Evolutionary conservation across 176 grass and related monocot genomes (phyloP), one percentile per base, ranked within the genome.

Genomic region (Panicum miliaceum): DNA sequence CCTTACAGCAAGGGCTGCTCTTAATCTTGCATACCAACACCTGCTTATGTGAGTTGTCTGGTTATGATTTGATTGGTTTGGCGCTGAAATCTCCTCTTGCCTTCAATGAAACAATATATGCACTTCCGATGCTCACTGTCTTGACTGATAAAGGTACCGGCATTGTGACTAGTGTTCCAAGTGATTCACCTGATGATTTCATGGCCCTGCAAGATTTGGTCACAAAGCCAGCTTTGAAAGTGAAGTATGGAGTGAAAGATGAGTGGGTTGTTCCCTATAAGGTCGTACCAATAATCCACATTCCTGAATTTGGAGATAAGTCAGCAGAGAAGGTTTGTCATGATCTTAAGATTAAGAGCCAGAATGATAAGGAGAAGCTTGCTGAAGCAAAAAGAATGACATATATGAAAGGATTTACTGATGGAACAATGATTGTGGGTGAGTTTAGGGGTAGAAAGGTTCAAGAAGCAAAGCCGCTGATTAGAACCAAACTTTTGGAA

Each of bases 321-420:
- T 89, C 89, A 4, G 94, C 89, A 6, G 89, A 97, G 84, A 97
- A 89, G 53, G 94, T 93, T 7, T 93, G 87, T 59, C 3, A 19
- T 5, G 87, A 84, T 88, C 88, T 93, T 15, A 92, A 93, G 62
- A 91, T 97, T 47, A 90, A 88, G 68, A 93, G 89, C 70, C 86
- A 91, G 75, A 96, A 96, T 67, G 90, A 93, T 76, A 96, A 96
- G 70, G 90, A 92, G 35, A 96, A 93, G 66, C 80, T 96, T 26
- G 94, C 88, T 63, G 86, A 96, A 79, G 94, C 94, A 62, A 93
- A 96, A 60, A 91, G 72, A 79, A 61, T 93, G 78, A 93, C 88
- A 66, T 96, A 96, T 74, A 73, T 91, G 41, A 96, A 96, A 80
- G 90, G 94, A 57, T 96, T 93, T 75, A 91, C 86, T n/a, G 88